Conservation (phyloP, 2,329 filamentous ascomycete genomes). For the Tolypocladium endophyticum region DNA sequence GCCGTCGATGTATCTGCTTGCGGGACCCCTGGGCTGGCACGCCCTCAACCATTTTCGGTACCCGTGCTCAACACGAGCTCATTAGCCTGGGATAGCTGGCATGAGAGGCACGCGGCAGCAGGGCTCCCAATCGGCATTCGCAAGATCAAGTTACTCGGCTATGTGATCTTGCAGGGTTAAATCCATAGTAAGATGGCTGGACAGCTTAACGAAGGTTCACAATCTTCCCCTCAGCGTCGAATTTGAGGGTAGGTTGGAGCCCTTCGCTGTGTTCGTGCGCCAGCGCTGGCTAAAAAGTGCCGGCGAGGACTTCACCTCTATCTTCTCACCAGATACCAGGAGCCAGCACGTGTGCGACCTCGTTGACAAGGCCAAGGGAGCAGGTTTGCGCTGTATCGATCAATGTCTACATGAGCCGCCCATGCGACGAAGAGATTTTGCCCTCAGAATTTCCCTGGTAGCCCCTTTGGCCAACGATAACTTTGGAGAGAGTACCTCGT, state of each 20-base stretch:
- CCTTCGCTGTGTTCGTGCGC: background rate
- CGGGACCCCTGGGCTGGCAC: background rate
- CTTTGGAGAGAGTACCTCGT: background rate
- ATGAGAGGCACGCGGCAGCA: conserved; percentile 1
- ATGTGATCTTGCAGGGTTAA: background rate
- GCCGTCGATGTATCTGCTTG: background rate
- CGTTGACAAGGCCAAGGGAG: background rate
- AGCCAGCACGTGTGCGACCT: background rate
- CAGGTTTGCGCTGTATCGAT: background rate
- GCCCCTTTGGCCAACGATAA: background rate
- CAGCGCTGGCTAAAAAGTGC: background rate
- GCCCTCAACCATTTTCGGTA: background rate
- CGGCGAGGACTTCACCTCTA: background rate
- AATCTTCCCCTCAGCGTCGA: background rate
- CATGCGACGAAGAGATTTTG: too few species aligned
- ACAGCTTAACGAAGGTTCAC: background rate
- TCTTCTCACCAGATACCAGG: background rate
- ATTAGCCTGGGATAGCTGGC: background rate
- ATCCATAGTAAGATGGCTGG: background rate
- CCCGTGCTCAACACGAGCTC: conserved; percentile 1
- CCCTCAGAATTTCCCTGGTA: background rate
- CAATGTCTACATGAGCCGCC: background rate
- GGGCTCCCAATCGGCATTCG: background rate
- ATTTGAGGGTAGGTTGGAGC: background rate
- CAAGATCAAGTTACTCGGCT: background rate